phyloP scores from a whole-genome alignment of 495 filamentous ascomycete genomes.

The Penicillium argentinense region DNA sequence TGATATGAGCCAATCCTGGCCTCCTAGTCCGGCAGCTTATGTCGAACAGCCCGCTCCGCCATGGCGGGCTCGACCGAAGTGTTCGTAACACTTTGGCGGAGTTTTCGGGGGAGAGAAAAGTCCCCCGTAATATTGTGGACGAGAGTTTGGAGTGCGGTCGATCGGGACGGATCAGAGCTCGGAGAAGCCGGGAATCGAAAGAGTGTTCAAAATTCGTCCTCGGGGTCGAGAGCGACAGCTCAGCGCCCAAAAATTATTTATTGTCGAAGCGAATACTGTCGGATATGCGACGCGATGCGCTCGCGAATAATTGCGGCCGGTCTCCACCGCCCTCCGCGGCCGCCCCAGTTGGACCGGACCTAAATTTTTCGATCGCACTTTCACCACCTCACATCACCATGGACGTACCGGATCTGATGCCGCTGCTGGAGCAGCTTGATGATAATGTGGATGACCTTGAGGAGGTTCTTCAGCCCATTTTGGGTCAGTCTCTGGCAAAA shows the following conservation, averaged over 20 bases:
- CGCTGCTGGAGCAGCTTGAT: constrained; percentile 69
- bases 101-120: constrained; percentile 8
- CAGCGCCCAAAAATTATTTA: too few species aligned
- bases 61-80: constrained; percentile 37
- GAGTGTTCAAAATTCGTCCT: too few species aligned
- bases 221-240: too few species aligned
- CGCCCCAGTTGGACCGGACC: constrained; percentile 19
- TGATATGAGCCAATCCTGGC: background rate
- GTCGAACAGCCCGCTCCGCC: constrained; percentile 32
- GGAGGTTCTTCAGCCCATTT: constrained; percentile 65
- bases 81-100: constrained; percentile 38
- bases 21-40: constrained; percentile 14
- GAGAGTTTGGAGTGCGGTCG: background rate
- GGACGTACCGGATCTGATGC: constrained; percentile 44
- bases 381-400: constrained; percentile 23
- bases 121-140: constrained; percentile 4
- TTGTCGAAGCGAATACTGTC: background rate
- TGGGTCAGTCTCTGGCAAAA: constrained; percentile 62
- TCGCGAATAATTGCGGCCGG: constrained; percentile 16
- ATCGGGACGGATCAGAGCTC: background rate
- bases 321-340: constrained; percentile 22
- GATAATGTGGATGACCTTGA: constrained; percentile 75
- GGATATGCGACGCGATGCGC: constrained; percentile 2
- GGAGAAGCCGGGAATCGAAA: background rate
- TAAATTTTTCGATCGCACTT: constrained; percentile 24